Base-by-base conservation (phyloP, 306 rosid genomes). In the Hippophae rhamnoides region DNA sequence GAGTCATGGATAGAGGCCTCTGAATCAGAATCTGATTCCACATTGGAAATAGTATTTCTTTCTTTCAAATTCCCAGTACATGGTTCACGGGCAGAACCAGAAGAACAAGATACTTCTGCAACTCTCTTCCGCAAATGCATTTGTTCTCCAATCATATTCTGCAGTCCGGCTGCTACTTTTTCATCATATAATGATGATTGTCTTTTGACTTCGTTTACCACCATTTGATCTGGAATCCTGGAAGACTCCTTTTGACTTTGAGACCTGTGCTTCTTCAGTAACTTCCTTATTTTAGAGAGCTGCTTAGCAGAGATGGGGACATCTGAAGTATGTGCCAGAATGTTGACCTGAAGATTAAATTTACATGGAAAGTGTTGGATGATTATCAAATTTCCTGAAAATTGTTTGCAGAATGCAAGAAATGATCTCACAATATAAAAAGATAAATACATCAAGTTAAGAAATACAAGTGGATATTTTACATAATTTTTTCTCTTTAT, bases 311-410 rank as follows among this genome's bases (percentile, higher is more conserved):
- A 80, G 67, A 82, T 76, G 47, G 85, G 94, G 70, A 52, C 70
- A 69, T 93, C 95, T 18, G 82, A 66, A 64, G 84, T 70, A 66
- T 93, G 84, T 56, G 88, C 89, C 97, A 93, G 75, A 66, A 93
- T 77, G 72, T 84, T 84, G 69, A 93, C 95, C 99, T 93, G 90
- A 74, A 69, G 65, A 59, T 31, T 74, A 76, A 49, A 66, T 13
- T 48, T 59, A 56, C 49, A 66, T 43, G 38, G 12, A 68, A 62
- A 60, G 47, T 69, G 71, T 38, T 7, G 11, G 58, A 60, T 13
- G 67, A 74, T 51, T 31, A 51, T 56, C 64, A 56, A 62, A 64
- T 42, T 56, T 63, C 60, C 14, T n/a, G 63, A 45, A 11, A 5
- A 3, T 43, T 48, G n/a, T 45, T 8, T 7, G 38, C 38, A 31